Percentiles rank a stretch among this genome's conserved stretches.
These are phyloP conservation scores for Kluyveromyces aestuarii DNA, from an alignment of 805 yeast species.

Conservation along the genomic window DNA sequence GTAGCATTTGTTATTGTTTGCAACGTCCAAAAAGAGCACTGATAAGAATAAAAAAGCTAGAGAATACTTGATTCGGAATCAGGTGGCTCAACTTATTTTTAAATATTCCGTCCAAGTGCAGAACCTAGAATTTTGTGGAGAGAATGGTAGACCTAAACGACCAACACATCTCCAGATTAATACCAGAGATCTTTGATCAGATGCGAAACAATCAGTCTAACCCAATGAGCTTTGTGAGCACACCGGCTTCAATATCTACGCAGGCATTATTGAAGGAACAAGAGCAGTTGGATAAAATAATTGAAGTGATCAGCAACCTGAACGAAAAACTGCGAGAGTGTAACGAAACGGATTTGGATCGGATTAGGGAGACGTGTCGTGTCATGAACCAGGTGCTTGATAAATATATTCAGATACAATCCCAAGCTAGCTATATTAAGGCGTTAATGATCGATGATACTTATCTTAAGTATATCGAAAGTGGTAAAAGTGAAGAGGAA, in stretches of 20 bases:
- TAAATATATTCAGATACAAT: constrained; percentile 52
- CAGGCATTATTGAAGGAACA: constrained; percentile 25
- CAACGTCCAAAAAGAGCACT: too few relatives aligned
- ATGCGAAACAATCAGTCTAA: constrained; percentile 19
- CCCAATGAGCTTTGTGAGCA: constrained; percentile 1
- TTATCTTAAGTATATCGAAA: constrained; percentile 21
- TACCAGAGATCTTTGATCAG: constrained; percentile 27
- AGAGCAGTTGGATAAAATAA: constrained; percentile 23
- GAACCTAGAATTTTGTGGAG: background rate
- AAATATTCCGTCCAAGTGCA: background rate
- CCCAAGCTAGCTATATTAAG: constrained; percentile 50
- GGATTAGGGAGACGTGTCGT: constrained; percentile 34
- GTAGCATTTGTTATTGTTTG: too few relatives aligned
- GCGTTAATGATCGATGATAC: constrained; percentile 35
- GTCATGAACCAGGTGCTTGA: constrained; percentile 43
- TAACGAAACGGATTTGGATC: constrained; percentile 22
- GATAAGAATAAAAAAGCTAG: too few relatives aligned
- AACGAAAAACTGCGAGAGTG: constrained; percentile 12
- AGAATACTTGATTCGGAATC: background rate
- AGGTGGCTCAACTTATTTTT: background rate
- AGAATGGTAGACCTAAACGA: constrained; percentile 10
- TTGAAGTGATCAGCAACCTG: constrained; percentile 20
- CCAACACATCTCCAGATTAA: constrained; percentile 19
- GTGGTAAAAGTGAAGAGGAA: constrained; percentile 15
- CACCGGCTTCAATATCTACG: constrained; percentile 14